Evolutionary conservation across 441 rosid genomes (phyloP).

Genomic region (Biscutella auriculata): DNA sequence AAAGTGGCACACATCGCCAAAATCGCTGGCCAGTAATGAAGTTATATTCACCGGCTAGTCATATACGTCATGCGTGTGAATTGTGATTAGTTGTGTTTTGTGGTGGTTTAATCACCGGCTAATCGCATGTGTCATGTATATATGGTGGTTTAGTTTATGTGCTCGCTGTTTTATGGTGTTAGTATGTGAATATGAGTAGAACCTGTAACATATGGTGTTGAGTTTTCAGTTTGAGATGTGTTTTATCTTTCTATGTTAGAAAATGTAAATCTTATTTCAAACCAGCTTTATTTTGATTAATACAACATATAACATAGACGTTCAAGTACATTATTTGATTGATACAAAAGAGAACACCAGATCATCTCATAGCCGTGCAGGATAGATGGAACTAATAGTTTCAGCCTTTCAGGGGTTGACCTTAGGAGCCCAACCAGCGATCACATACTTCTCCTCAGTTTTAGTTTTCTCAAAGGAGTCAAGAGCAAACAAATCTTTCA

Average conservation of each 20-base stretch:
- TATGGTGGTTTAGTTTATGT: not conserved
- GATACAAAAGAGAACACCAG: not conserved
- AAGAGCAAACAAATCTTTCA: constrained; percentile 36
- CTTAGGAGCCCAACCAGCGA: constrained; percentile 74
- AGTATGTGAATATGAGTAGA: not conserved
- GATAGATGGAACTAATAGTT: not conserved
- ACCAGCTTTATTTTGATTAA: not conserved
- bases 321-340: constrained; percentile 10
- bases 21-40: not conserved
- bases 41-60: not conserved
- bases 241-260: too few relatives aligned
- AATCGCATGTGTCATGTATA: not conserved
- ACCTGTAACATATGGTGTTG: not conserved
- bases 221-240: not conserved
- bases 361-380: too few relatives aligned
- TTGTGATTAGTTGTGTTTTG: not conserved
- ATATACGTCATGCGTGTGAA: not conserved
- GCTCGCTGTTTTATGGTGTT: not conserved
- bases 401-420: constrained; percentile 48
- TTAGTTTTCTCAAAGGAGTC: constrained; percentile 66
- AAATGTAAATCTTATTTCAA: not conserved
- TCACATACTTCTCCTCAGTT: constrained; percentile 37
- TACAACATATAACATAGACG: not conserved
- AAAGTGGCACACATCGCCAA: constrained; percentile 34
- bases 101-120: not conserved